These are phyloP conservation scores for Begonia peltatifolia DNA, from an alignment of 306 rosid species.

Conservation along the genomic window DNA sequence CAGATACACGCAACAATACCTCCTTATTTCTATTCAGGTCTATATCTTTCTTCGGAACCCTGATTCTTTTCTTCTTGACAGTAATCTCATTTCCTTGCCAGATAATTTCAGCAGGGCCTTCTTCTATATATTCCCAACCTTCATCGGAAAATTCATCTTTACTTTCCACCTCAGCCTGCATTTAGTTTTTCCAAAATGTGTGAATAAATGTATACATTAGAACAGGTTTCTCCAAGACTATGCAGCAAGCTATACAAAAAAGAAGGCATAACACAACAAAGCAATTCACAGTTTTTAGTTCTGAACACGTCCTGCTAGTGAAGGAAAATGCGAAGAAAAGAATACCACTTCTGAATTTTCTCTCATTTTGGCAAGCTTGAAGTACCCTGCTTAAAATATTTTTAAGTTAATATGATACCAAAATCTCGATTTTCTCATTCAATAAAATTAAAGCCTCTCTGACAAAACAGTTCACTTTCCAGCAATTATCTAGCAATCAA, in stretches of 20 bases:
- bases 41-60: slow-evolving; percentile 29
- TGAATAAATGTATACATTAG: background rate
- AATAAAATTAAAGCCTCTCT: too few species aligned
- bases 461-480: too few species aligned
- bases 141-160: slow-evolving; percentile 10
- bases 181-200: slow-evolving; percentile 3
- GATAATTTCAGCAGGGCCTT: slow-evolving; percentile 64
- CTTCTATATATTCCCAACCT: slow-evolving; percentile 47
- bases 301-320: too few species aligned
- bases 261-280: too few species aligned
- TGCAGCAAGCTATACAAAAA: background rate
- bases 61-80: slow-evolving; percentile 52
- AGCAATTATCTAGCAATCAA: too few species aligned
- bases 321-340: too few species aligned
- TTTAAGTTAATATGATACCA: too few species aligned
- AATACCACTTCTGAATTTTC: too few species aligned
- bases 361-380: too few species aligned
- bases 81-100: slow-evolving; percentile 84
- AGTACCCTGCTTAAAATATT: too few species aligned
- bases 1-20: slow-evolving; percentile 12
- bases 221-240: background rate
- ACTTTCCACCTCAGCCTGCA: slow-evolving; percentile 23
- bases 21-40: slow-evolving; percentile 12
- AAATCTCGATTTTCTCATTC: too few species aligned
- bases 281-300: too few species aligned